phyloP scores from a whole-genome alignment of 2,329 filamentous ascomycete species.

The Fonsecaea pugnacius region DNA sequence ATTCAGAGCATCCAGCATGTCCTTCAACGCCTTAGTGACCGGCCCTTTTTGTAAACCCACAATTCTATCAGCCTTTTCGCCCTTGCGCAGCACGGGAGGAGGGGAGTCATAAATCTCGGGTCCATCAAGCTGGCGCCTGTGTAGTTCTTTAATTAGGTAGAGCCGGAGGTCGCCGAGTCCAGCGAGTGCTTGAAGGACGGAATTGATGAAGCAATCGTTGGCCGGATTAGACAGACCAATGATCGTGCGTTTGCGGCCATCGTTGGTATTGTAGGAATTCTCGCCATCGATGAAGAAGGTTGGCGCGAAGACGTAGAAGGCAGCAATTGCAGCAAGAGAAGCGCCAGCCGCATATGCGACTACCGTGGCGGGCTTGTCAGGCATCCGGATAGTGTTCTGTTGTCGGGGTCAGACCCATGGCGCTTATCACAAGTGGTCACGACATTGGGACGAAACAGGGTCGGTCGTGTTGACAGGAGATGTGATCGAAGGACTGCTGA shows the following conservation, averaged over 20 bases:
- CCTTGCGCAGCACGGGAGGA: constrained; percentile 46
- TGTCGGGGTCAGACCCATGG: constrained; percentile 25
- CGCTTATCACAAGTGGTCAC: constrained; percentile 17
- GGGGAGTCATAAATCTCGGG: constrained; percentile 72
- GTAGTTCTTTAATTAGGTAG: constrained; percentile 89
- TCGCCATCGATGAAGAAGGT: constrained; percentile 93
- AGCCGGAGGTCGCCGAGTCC: constrained; percentile 85
- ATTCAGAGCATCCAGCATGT: constrained; percentile 88
- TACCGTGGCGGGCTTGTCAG: constrained; percentile 79
- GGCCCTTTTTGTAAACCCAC: constrained; percentile 74
- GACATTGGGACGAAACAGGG: constrained; percentile 15
- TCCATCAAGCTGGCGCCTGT: constrained; percentile 80
- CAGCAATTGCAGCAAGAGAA: constrained; percentile 88
- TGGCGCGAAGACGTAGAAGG: constrained; percentile 97
- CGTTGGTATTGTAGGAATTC: constrained; percentile 59
- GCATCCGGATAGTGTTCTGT: constrained; percentile 58
- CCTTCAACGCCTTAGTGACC: constrained; percentile 85
- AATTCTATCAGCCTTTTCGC: constrained; percentile 53
- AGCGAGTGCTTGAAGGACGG: constrained; percentile 87
- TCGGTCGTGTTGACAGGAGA: background rate
- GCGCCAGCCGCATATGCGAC: constrained; percentile 94
- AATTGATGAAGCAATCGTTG: constrained; percentile 98
- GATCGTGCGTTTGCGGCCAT: constrained; percentile 76
- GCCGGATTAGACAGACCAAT: constrained; percentile 88
- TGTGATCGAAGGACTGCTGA: background rate